Base-by-base conservation (phyloP, 2,329 filamentous ascomycete genomes). In the Lasiodiplodia gonubiensis region DNA sequence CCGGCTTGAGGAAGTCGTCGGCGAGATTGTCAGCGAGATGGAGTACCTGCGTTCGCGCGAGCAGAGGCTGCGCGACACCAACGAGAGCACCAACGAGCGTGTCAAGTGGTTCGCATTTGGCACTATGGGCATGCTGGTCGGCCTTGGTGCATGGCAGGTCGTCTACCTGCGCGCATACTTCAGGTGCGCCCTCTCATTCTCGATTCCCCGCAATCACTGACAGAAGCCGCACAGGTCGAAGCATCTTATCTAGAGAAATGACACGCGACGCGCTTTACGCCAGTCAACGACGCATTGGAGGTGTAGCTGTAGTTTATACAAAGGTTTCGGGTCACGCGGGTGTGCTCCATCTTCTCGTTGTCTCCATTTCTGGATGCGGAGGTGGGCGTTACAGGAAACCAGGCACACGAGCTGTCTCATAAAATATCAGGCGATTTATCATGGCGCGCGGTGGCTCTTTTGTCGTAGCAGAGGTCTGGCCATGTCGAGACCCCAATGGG, bases 101-200 rank as follows among this genome's bases (percentile, higher is more conserved):
- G 95, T 99, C 76, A 99, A 98, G 86, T 98, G 93, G 93, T 99
- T 99, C 81, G 94, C 94, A 59, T 89, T 97, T 79, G 89, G 90
- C 71, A 98, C 94, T 33, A 98, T 97, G 83, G 91, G 93, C 70
- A 90, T 97, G 85, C 84, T 99, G 73, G 85, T 97, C 72, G 92
- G 88, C 39, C 85, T 99, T 74, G 97, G 95, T 80, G 93, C 85
- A 51, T 99, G 95, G 95, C 95, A 99, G 88, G 92, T 99, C 77
- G 89, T 99, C 78, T 99, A 99, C 82, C 86, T 99, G 81, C 88
- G 95, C 79, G 94, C 94, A 71, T 99, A 99, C 86, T 99, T 99
- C 86, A 89, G 93, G 86, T 92, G 79, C 76, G 80, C 78, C 23
- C n/a, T 4, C 3, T n/a, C 16, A 25, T 39, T 3, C 4, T 25